Conservation (phyloP, 2,329 filamentous ascomycete genomes). For the Fusarium concolor region DNA sequence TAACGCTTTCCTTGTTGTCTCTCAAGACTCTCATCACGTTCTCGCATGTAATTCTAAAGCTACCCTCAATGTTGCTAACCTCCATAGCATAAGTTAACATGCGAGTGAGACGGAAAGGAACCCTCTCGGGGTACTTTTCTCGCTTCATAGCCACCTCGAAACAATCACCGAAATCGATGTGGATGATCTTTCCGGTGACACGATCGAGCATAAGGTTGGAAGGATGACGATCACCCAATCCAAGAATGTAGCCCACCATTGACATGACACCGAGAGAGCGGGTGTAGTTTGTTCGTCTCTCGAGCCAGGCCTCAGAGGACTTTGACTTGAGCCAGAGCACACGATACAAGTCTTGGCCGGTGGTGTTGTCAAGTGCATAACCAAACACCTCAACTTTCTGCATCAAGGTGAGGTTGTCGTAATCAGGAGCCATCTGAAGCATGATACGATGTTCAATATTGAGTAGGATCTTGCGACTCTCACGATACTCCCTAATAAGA, state of each 20-base stretch:
- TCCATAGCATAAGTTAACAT: slow-evolving; percentile 99
- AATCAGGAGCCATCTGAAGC: slow-evolving; percentile 99
- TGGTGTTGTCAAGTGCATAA: slow-evolving; percentile 98
- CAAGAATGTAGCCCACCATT: slow-evolving; percentile 99
- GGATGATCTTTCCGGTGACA: slow-evolving; percentile 94
- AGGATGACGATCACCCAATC: slow-evolving; percentile 94
- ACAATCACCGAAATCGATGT: slow-evolving; percentile 99
- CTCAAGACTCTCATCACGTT: slow-evolving; percentile 97
- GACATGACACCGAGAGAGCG: slow-evolving; percentile 98
- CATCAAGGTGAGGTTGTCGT: slow-evolving; percentile 98
- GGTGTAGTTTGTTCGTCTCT: slow-evolving; percentile 98
- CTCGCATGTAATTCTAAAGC: slow-evolving; percentile 97
- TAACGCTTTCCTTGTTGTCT: slow-evolving; percentile 97
- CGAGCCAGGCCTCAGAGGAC: slow-evolving; percentile 97
- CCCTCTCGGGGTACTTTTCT: slow-evolving; percentile 97
- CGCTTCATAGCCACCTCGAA: slow-evolving; percentile 99
- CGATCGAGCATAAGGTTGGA: slow-evolving; percentile 98
- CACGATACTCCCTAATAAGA: slow-evolving; percentile 95
- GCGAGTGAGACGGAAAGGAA: slow-evolving; percentile 95
- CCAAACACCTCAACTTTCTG: slow-evolving; percentile 99
- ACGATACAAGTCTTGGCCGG: slow-evolving; percentile 96
- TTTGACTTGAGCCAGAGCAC: slow-evolving; percentile 99
- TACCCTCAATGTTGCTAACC: slow-evolving; percentile 99
- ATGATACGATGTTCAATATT: slow-evolving; percentile 99
- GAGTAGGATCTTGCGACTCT: slow-evolving; percentile 94